phyloP scores from a whole-genome alignment of 192 early-diverging fungal genomes.

The Entomortierella beljakovae region DNA sequence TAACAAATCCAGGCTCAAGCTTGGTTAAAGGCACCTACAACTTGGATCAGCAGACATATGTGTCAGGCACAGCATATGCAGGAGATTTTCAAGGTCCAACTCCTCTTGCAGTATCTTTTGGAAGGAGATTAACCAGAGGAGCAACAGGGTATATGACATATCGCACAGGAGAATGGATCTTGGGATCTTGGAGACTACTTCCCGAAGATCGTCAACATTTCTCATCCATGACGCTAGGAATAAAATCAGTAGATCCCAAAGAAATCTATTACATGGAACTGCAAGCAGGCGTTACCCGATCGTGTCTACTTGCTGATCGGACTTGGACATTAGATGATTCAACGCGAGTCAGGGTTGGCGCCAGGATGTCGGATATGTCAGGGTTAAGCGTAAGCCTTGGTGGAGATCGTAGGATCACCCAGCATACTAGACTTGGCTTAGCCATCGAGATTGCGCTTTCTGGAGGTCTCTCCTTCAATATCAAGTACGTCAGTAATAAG shows the following conservation, averaged over 20 bases:
- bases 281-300: constrained; percentile 63
- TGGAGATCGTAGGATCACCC: constrained; percentile 65
- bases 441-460: constrained; percentile 68
- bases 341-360: constrained; percentile 55
- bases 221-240: constrained; percentile 63
- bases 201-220: constrained; percentile 38
- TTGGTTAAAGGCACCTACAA: constrained; percentile 67
- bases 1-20: constrained; percentile 62
- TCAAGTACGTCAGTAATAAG: constrained; percentile 50
- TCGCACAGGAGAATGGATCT: constrained; percentile 77
- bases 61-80: constrained; percentile 63
- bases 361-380: constrained; percentile 55
- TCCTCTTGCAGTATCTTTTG: constrained; percentile 66
- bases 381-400: constrained; percentile 62
- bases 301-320: constrained; percentile 61
- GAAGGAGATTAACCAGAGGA: constrained; percentile 67
- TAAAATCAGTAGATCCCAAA: constrained; percentile 51
- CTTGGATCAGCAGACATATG: constrained; percentile 66
- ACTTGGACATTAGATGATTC: constrained; percentile 57
- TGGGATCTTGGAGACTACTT: constrained; percentile 74
- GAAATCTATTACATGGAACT: constrained; percentile 61
- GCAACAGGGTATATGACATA: constrained; percentile 82
- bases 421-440: constrained; percentile 66
- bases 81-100: constrained; percentile 73
- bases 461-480: constrained; percentile 67